phyloP scores from a whole-genome alignment of 1,139 yeast genomes.

The Debaryomycetaceae sp. region DNA sequence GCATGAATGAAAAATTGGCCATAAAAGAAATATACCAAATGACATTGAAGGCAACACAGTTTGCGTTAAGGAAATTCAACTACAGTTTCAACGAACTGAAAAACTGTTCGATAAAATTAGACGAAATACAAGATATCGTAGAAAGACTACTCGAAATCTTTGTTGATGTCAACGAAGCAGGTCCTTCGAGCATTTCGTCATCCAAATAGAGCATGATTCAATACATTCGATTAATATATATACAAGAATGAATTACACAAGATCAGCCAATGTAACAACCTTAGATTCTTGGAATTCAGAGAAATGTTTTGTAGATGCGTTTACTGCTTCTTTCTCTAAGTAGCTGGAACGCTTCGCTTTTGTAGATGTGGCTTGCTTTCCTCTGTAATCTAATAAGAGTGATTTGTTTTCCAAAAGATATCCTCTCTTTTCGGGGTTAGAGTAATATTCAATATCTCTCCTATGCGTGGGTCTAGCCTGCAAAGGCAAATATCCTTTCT shows the following conservation, averaged over 20 bases:
- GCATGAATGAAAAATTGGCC: slow-evolving; percentile 31
- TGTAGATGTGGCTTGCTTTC: slow-evolving; percentile 15
- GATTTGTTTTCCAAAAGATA: slow-evolving; percentile 51
- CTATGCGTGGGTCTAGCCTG: slow-evolving; percentile 84
- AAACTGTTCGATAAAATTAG: slow-evolving; percentile 15
- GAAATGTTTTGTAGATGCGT: slow-evolving; percentile 24
- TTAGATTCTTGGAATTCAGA: slow-evolving; percentile 10
- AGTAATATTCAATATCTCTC: slow-evolving; percentile 77
- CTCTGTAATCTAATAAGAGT: slow-evolving; percentile 37
- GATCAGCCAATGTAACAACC: slow-evolving; percentile 11
- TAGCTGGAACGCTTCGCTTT: slow-evolving; percentile 22
- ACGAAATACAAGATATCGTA: slow-evolving; percentile 36
- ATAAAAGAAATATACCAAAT: slow-evolving; percentile 43
- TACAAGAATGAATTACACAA: slow-evolving; percentile 6
- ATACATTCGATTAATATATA: slow-evolving; percentile 1
- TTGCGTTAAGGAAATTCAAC: slow-evolving; percentile 37
- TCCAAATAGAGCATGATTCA: not conserved
- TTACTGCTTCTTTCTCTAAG: slow-evolving; percentile 29
- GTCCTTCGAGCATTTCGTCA: not conserved
- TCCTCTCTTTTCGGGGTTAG: slow-evolving; percentile 71
- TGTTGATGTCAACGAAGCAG: slow-evolving; percentile 25
- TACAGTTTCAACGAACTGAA: slow-evolving; percentile 20
- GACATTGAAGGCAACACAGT: slow-evolving; percentile 39
- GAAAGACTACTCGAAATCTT: slow-evolving; percentile 34
- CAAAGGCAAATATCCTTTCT: slow-evolving; percentile 77